phyloP scores from a whole-genome alignment of 139 green algal genomes.

The Chlamydomonas sp. region DNA sequence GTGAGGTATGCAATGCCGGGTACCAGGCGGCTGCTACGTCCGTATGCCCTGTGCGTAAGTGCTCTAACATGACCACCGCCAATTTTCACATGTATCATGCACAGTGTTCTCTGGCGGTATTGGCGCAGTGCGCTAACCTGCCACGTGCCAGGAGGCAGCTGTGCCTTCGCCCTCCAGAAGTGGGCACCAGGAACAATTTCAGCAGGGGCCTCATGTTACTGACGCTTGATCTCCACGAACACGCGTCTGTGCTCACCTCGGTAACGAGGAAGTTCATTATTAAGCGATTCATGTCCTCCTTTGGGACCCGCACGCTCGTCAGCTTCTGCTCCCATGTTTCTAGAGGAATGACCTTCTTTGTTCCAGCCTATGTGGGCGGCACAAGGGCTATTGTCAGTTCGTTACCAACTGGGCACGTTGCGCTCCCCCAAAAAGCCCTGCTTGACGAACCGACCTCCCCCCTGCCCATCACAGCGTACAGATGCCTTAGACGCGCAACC shows the following conservation, averaged over 20 bases:
- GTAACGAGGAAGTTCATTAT: constrained; percentile 98
- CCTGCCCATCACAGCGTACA: not conserved
- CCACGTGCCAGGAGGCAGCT: too few relatives aligned
- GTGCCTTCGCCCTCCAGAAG: too few relatives aligned
- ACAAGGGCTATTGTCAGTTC: too few relatives aligned
- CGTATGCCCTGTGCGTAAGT: too few relatives aligned
- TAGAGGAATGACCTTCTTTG: constrained; percentile 22
- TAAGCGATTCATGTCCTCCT: constrained; percentile 94
- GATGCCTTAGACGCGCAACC: not conserved
- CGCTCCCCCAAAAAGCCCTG: too few relatives aligned
- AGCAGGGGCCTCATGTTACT: not conserved
- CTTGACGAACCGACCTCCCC: not conserved
- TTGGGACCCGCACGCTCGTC: constrained; percentile 70
- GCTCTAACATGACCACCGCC: too few relatives aligned
- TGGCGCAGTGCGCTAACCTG: too few relatives aligned
- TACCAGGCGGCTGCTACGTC: too few relatives aligned
- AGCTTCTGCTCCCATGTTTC: constrained; percentile 83
- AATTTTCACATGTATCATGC: too few relatives aligned
- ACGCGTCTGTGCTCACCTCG: constrained; percentile 71
- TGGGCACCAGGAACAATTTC: not conserved
- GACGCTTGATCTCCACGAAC: not conserved
- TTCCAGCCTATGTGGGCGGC: constrained; percentile 2
- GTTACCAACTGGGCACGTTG: too few relatives aligned
- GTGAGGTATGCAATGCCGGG: too few relatives aligned
- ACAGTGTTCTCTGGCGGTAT: too few relatives aligned